Percentiles rank a stretch among this genome's conserved stretches.
These are phyloP conservation scores for Talaromyces sp. DNA, from an alignment of 2,329 filamentous ascomycete species.

Conservation along the genomic window DNA sequence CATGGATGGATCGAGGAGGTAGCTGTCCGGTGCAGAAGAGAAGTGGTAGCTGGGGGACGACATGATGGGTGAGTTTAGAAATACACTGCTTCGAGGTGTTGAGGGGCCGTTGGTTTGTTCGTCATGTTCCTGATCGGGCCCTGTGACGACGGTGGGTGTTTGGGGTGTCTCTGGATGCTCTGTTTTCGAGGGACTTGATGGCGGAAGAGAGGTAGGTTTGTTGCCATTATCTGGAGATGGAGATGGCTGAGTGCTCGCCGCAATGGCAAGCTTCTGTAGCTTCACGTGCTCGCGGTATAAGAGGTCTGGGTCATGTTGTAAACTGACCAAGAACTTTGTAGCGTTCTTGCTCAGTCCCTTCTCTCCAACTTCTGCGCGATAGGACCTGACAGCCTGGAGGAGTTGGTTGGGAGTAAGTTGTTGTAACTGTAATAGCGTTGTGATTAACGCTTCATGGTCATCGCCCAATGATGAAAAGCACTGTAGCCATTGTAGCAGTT, in stretches of 20 bases:
- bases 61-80: slow-evolving; percentile 12
- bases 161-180: slow-evolving; percentile 17
- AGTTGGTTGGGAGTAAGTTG: slow-evolving; percentile 81
- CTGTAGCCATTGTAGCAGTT: slow-evolving; percentile 94
- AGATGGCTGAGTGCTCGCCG: not conserved
- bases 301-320: slow-evolving; percentile 71
- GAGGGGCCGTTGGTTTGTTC: slow-evolving; percentile 5
- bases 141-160: not conserved
- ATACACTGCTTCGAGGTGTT: slow-evolving; percentile 14
- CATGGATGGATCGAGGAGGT: slow-evolving; percentile 82
- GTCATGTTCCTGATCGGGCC: not conserved
- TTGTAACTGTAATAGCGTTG: slow-evolving; percentile 84
- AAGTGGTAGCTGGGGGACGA: slow-evolving; percentile 9
- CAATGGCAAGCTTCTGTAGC: slow-evolving; percentile 24
- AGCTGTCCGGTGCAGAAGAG: slow-evolving; percentile 19
- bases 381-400: slow-evolving; percentile 87
- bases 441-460: slow-evolving; percentile 82
- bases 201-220: not conserved
- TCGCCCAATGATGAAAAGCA: slow-evolving; percentile 94
- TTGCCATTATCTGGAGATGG: not conserved
- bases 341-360: slow-evolving; percentile 85
- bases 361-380: slow-evolving; percentile 91
- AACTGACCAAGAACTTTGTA: slow-evolving; percentile 75
- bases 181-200: slow-evolving; percentile 13
- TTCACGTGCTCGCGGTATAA: slow-evolving; percentile 42